Conservation (phyloP, 805 yeast species). For the Wickerhamomyces strasburgensis region DNA sequence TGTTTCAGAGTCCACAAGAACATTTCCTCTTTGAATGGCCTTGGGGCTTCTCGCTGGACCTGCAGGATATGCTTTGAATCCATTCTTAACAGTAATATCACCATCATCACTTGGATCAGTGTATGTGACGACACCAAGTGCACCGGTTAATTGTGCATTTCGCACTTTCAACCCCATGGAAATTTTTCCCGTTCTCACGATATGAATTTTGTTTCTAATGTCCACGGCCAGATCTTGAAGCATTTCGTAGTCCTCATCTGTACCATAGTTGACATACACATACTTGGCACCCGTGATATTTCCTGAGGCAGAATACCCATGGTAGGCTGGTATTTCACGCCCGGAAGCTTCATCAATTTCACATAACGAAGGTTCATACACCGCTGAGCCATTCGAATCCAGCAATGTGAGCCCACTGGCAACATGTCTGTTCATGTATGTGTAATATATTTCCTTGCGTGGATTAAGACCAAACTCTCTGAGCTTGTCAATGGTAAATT, state of each 20-base stretch:
- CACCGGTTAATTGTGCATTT: conserved; percentile 60
- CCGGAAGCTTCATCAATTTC: conserved; percentile 43
- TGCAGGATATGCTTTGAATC: conserved; percentile 51
- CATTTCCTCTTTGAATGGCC: conserved; percentile 59
- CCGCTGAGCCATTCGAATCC: conserved; percentile 30
- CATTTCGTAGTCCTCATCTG: conserved; percentile 44
- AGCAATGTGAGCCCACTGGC: conserved; percentile 38
- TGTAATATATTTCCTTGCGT: conserved; percentile 48
- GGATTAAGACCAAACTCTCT: conserved; percentile 48
- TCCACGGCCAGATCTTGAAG: conserved; percentile 37
- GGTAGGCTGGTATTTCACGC: conserved; percentile 49
- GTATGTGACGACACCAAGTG: conserved; percentile 48
- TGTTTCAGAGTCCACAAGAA: conserved; percentile 47
- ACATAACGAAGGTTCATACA: conserved; percentile 42
- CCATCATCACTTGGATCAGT: conserved; percentile 59
- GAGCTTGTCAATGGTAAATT: conserved; percentile 47
- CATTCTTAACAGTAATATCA: conserved; percentile 48
- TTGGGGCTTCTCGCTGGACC: conserved; percentile 65
- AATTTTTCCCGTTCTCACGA: conserved; percentile 47
- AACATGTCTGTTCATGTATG: conserved; percentile 49
- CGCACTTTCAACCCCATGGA: conserved; percentile 53
- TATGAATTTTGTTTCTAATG: conserved; percentile 51
- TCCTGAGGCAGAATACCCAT: conserved; percentile 64
- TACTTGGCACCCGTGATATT: conserved; percentile 49
- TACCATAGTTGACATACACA: conserved; percentile 60